Evolutionary conservation across 2,329 filamentous ascomycete species (phyloP).

Genomic region (Arthroderma sp.): DNA sequence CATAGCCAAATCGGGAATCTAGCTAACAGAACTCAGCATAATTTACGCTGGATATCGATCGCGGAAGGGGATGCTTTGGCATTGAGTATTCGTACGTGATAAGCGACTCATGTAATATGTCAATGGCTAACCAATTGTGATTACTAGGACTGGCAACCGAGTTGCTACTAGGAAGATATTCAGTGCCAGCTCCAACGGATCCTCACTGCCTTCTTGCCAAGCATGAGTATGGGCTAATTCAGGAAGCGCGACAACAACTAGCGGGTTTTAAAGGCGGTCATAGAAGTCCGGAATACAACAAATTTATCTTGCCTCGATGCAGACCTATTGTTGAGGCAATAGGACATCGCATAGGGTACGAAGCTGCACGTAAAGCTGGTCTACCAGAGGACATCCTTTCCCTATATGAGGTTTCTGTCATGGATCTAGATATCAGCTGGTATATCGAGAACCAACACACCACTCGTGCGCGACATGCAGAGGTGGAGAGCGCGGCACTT

Average conservation of each 20-base stretch:
- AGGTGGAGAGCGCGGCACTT: conserved; percentile 1
- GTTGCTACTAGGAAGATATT: not conserved
- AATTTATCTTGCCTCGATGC: not conserved
- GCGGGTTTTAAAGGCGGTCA: not conserved
- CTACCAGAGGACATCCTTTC: not conserved
- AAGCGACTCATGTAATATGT: not conserved
- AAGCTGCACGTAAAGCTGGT: not conserved
- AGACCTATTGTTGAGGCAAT: conserved; percentile 1
- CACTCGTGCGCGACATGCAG: not conserved
- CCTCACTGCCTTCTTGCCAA: not conserved
- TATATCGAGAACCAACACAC: not conserved
- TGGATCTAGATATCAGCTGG: not conserved
- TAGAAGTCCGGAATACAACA: conserved; percentile 3
- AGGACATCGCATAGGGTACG: conserved; percentile 2
- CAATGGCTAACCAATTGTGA: not conserved
- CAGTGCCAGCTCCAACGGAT: not conserved
- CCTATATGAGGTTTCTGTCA: not conserved
- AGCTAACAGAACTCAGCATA: not conserved
- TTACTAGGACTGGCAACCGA: not conserved
- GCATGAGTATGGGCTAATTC: not conserved
- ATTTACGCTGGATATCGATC: not conserved
- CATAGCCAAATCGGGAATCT: not conserved
- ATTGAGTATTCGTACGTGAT: conserved; percentile 1
- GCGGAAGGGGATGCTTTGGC: conserved; percentile 1
- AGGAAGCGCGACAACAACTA: not conserved